Evolutionary conservation across 768 basidiomycete species (phyloP), one percentile per base, ranked within the genome.

Genomic region (Chalciporus piperatus): DNA sequence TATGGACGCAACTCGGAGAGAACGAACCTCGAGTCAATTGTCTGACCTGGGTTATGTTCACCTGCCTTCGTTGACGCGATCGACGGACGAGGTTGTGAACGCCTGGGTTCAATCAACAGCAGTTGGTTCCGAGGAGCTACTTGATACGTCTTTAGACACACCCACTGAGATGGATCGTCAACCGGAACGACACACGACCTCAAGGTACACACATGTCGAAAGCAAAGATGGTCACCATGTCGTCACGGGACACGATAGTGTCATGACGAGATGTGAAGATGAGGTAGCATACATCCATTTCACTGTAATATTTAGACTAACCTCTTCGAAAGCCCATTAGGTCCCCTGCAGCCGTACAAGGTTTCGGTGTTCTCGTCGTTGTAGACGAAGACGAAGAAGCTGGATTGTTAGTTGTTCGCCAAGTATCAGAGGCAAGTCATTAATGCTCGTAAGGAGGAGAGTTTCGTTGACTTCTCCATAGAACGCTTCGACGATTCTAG

Each of bases 291-390:
- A 14, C 14, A 25, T 39, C 30, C 50, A 23, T 17, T 19, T 25
- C 25, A 9, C 8, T 13, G 19, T 50, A 32, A 14, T 32, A 17
- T n/a, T 30, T 47, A 38, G 14, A 42, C 44, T 41, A 49, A 11
- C 30, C n/a, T 23, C 19, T 10, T 27, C 41, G 33, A 7, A 48
- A 87, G 84, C 91, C 90, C 0, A 93, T 93, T 43, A 81, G 84
- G 1, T 83, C 85, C 0, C 91, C 89, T 12, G 90, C 90, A 3
- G 84, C 89, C 2, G 79, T 92, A 2, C 91, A 93, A 71, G 84
- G 82, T 0, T 93, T 86, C 60, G 90, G 89, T n/a, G 84, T 92
- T 0, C 74, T 92, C 4, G 78, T 92, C 45, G 87, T 79, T 1
- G 70, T 91, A 1, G 82, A 86, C 52, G 81, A 87, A 57, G 65